phyloP scores from a whole-genome alignment of 768 basidiomycete genomes.

The Atractiella rhizophila region DNA sequence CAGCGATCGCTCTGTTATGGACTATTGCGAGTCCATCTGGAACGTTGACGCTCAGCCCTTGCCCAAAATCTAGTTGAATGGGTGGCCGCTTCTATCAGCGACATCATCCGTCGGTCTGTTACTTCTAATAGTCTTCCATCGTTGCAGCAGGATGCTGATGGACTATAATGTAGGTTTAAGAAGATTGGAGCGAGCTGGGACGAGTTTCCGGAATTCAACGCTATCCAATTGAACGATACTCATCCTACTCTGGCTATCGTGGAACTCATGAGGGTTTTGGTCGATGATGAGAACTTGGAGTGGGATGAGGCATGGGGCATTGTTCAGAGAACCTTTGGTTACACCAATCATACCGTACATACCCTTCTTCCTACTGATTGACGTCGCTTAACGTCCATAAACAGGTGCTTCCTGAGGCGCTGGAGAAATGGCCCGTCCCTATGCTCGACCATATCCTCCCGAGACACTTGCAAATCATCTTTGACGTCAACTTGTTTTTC shows the following conservation, averaged over 20 bases:
- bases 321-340: constrained; percentile 71
- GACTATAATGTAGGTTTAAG: no score
- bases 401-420: constrained; percentile 8
- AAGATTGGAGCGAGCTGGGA: constrained; percentile 54
- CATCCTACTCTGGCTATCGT: constrained; percentile 88
- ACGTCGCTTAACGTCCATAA: no score
- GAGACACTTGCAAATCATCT: constrained; percentile 76
- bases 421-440: constrained; percentile 63
- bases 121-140: no score
- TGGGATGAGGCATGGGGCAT: constrained; percentile 78
- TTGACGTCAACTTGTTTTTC: constrained; percentile 11
- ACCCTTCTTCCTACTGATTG: constrained; percentile 29
- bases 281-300: constrained; percentile 63
- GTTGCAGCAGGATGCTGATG: no score
- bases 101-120: constrained; percentile 72
- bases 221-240: constrained; percentile 93
- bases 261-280: constrained; percentile 66
- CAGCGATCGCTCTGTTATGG: constrained; percentile 71
- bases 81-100: constrained; percentile 40
- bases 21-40: constrained; percentile 91
- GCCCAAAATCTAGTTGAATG: no score
- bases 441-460: constrained; percentile 28
- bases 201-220: constrained; percentile 38
- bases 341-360: constrained; percentile 84
- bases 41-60: no score